Conservation (phyloP, 164 flowering plant species). For the Macadamia tetraphylla region DNA sequence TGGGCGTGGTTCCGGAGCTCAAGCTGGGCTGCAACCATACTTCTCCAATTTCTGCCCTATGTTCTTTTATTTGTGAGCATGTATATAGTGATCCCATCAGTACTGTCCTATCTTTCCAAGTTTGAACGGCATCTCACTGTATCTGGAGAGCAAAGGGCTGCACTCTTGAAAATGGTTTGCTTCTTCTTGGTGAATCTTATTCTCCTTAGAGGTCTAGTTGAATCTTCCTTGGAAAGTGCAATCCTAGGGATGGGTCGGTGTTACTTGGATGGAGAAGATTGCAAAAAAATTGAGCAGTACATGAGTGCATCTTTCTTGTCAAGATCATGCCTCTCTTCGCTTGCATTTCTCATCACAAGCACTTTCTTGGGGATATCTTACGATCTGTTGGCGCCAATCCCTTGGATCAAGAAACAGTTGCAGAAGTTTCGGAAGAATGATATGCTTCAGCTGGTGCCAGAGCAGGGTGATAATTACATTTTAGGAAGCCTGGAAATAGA, state of each 20-base stretch:
- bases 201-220: conserved; percentile 75
- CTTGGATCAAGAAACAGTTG: conserved; percentile 93
- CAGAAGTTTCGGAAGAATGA: conserved; percentile 85
- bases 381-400: conserved; percentile 90
- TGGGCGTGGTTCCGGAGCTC: conserved; percentile 85
- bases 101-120: conserved; percentile 82
- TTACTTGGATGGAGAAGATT: conserved; percentile 98
- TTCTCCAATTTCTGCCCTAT: conserved; percentile 93
- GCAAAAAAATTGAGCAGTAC: conserved; percentile 89
- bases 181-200: conserved; percentile 95
- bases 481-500: conserved; percentile 52
- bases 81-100: conserved; percentile 91
- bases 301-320: conserved; percentile 91
- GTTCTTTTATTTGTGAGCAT: conserved; percentile 91
- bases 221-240: conserved; percentile 80
- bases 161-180: conserved; percentile 93
- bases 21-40: conserved; percentile 78
- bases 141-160: conserved; percentile 96
- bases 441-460: conserved; percentile 96
- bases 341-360: conserved; percentile 89
- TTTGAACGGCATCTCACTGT: conserved; percentile 89
- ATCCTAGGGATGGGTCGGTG: conserved; percentile 86
- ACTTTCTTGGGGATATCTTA: conserved; percentile 96
- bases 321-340: conserved; percentile 87
- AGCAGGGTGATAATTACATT: conserved; percentile 70